phyloP scores from a whole-genome alignment of 2,329 filamentous ascomycete genomes.

The Rosellinia necatrix region DNA sequence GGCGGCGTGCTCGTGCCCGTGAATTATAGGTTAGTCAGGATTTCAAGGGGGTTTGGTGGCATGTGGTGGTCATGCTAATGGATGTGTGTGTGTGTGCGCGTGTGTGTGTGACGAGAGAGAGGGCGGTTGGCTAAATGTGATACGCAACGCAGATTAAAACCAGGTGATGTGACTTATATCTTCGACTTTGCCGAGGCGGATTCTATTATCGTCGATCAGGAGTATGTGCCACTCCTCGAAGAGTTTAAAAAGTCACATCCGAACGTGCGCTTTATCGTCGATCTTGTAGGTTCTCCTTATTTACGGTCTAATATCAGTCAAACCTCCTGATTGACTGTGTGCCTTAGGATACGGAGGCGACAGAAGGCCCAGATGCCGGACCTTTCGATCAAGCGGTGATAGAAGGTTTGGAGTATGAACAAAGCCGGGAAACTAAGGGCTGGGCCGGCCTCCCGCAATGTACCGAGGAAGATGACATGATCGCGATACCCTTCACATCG shows the following conservation, averaged over 20 bases:
- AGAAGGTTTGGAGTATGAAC: slow-evolving; percentile 78
- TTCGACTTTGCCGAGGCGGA: slow-evolving; percentile 88
- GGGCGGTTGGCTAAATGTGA: slow-evolving; percentile 5
- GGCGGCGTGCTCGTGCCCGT: slow-evolving; percentile 75
- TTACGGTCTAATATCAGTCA: background rate
- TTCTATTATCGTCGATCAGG: slow-evolving; percentile 81
- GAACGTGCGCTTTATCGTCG: slow-evolving; percentile 73
- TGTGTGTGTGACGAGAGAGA: too few species aligned
- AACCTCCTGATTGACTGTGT: background rate
- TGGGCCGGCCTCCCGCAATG: slow-evolving; percentile 78
- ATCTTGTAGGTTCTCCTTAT: slow-evolving; percentile 52
- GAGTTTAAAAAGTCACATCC: slow-evolving; percentile 66
- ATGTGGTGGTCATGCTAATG: background rate
- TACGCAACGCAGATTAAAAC: slow-evolving; percentile 37
- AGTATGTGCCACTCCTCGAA: slow-evolving; percentile 74
- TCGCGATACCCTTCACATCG: slow-evolving; percentile 91
- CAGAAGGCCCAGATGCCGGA: slow-evolving; percentile 73
- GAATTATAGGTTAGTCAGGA: slow-evolving; percentile 51
- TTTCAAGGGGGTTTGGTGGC: background rate
- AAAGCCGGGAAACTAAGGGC: slow-evolving; percentile 65
- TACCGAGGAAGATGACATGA: slow-evolving; percentile 75
- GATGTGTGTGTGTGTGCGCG: too few species aligned
- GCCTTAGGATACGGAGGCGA: slow-evolving; percentile 75
- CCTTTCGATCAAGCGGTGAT: slow-evolving; percentile 83
- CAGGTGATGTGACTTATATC: slow-evolving; percentile 88